Evolutionary conservation across 2,329 filamentous ascomycete species (phyloP), one percentile per base, ranked within the genome.

Genomic region (Talaromyces verruculosus): DNA sequence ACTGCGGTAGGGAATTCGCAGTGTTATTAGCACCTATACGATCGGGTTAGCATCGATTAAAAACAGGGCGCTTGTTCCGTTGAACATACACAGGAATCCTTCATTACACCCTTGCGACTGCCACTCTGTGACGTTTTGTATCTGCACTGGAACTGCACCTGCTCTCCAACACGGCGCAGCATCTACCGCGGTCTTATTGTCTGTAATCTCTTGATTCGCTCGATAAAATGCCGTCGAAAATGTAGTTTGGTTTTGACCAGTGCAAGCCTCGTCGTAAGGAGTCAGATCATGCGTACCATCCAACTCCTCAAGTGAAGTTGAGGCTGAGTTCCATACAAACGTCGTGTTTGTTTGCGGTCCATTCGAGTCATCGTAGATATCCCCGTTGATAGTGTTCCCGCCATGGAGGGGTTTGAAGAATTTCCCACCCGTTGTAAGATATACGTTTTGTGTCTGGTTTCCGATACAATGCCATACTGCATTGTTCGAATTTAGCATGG

Each of bases 401-500:
- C 62, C 51, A 45, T 59, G 28, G n/a, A 53, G 45, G 7, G 62
- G 43, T 13, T 47, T 55, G 28, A 64, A 64, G 49, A 41, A 64
- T 39, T 64, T 64, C 4, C 62, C 62, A 13, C 25, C 43, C 33
- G 37, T 58, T 15, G 62, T 47, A 6, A 41, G 13, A 30, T 64
- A 64, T 13, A 64, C 51, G 11, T 35, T 41, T 47, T 59, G 51
- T 15, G 62, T 64, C 37, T 64, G 62, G 51, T 64, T 58, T 11
- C 62, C 62, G 25, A 64, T 64, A 28, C 62, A 64, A 37, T 64
- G 62, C 62, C 62, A 64, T 35, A 58, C 51, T 5, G 62, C 62
- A 22, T 33, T 35, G 22, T n/a, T 45, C 1, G 62, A 64, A 35
- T 59, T 28, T 35, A 3, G 17, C 13, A 41, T 33, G 11, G 62